Base-by-base conservation (phyloP, 306 rosid species). In the Lathyrus tuberosus region DNA sequence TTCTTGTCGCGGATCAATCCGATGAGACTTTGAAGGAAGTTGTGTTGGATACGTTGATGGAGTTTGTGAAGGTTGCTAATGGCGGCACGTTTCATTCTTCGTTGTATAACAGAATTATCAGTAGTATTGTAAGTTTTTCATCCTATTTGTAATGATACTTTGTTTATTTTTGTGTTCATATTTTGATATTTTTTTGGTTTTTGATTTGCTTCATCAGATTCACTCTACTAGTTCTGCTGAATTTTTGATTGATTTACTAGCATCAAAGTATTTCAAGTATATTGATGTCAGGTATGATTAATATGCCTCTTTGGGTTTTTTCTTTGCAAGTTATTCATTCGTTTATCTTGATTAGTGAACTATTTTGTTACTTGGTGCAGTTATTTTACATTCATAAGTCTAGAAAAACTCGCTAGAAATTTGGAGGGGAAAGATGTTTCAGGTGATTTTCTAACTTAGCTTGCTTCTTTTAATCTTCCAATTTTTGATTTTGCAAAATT, bases 11-110 rank as follows among this genome's bases (percentile, higher is more conserved):
- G 31, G 82, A 86, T 4, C 69, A 84, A 26, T 65, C 80, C 8
- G 89, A 87, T 6, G 91, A 87, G 20, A 78, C 86, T 43, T 80
- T 90, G 41, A 88, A 84, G 86, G 97, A 94, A 70, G 75, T 84
- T 51, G 97, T 87, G 61, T 62, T 94, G 80, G 97, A 94, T 74
- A 78, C 95, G 8, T 13, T 88, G 33, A 90, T 90, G 97, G 97
- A 94, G 85, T 88, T 88, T 67, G 95, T 90, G 30, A 87, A 80
- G 77, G 80, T 76, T 1, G 86, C 94, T n/a, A 90, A 81, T 70
- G 84, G 75, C 7, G 96, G 22, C 22, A 20, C 22, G 22, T 20
- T 20, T 20, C 22, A 20, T 20, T 20, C 22, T 20, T 20, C 22
- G 22, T 20, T 20, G 22, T 20, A 20, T 1, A 20, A 20, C 22